Evolutionary conservation across 306 rosid genomes (phyloP).

Genomic region (Sicyos baderoa): DNA sequence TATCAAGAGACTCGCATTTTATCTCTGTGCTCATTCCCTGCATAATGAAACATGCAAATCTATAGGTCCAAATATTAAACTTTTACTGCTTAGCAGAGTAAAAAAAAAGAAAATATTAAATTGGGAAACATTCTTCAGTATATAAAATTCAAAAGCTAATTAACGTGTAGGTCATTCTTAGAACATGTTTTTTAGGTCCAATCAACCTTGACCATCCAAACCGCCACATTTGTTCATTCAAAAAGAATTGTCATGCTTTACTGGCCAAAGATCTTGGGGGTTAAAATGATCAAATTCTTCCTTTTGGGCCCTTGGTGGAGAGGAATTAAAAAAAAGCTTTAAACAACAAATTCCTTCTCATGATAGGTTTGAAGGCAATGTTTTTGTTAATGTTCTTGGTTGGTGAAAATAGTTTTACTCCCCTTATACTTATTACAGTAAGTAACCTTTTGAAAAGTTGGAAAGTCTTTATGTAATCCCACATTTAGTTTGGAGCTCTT

Average conservation of each 20-base stretch:
- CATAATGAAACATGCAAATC: slow-evolving; percentile 9
- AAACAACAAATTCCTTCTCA: background rate
- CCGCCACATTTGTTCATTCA: background rate
- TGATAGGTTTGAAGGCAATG: background rate
- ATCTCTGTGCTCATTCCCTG: slow-evolving; percentile 81
- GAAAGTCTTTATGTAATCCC: background rate
- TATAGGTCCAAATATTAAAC: slow-evolving; percentile 2
- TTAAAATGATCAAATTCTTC: background rate
- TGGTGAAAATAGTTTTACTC: background rate
- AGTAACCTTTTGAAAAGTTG: background rate
- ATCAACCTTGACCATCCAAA: background rate
- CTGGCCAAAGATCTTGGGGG: background rate
- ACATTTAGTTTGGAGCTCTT: background rate
- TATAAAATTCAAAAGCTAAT: background rate
- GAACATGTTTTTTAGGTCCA: background rate
- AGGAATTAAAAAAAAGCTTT: background rate
- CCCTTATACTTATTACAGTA: background rate
- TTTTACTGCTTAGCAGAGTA: background rate
- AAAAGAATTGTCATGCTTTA: background rate
- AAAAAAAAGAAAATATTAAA: background rate
- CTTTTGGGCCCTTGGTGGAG: background rate
- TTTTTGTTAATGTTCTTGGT: background rate
- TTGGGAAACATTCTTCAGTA: slow-evolving; percentile 8
- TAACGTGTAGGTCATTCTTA: background rate
- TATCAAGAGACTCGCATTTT: slow-evolving; percentile 87